Percentiles rank a stretch among this genome's conserved stretches.
These are phyloP conservation scores for Vachellia collinsii DNA, from an alignment of 306 rosid species.

Conservation along the genomic window DNA sequence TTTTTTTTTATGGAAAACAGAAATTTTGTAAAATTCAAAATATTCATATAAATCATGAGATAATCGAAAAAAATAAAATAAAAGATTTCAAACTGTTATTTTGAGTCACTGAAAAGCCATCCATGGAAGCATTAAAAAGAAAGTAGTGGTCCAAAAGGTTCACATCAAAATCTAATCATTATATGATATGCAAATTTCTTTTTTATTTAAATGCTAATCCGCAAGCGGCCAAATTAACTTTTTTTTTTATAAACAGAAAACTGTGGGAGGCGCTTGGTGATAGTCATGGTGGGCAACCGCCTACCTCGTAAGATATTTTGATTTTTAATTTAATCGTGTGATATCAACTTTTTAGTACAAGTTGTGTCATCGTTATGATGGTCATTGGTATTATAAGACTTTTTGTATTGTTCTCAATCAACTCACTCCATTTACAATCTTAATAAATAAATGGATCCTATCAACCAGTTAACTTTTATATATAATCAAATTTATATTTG, in stretches of 20 bases:
- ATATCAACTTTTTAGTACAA: neutral
- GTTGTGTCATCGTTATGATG: no score
- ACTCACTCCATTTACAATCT: neutral
- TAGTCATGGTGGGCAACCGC: slow-evolving; percentile 4
- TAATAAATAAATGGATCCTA: neutral
- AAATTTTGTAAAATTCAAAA: neutral
- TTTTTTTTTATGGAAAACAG: neutral
- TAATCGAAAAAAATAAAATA: neutral
- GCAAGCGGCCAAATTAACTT: neutral
- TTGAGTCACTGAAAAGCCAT: slow-evolving; percentile 43
- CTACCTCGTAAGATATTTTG: slow-evolving; percentile 17
- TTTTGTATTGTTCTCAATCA: neutral
- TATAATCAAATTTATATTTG: neutral
- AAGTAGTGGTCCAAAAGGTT: slow-evolving; percentile 29
- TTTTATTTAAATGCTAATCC: slow-evolving; percentile 7
- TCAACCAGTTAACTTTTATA: neutral
- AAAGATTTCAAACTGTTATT: neutral
- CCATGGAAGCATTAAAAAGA: slow-evolving; percentile 25
- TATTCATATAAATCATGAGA: neutral
- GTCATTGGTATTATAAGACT: no score
- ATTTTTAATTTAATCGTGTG: neutral
- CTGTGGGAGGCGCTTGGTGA: neutral
- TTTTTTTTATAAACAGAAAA: neutral
- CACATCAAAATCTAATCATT: slow-evolving; percentile 36
- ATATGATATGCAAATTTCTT: slow-evolving; percentile 29